These are phyloP conservation scores for Acacia melanoxylon DNA, from an alignment of 306 rosid genomes.

Conservation along the genomic window DNA sequence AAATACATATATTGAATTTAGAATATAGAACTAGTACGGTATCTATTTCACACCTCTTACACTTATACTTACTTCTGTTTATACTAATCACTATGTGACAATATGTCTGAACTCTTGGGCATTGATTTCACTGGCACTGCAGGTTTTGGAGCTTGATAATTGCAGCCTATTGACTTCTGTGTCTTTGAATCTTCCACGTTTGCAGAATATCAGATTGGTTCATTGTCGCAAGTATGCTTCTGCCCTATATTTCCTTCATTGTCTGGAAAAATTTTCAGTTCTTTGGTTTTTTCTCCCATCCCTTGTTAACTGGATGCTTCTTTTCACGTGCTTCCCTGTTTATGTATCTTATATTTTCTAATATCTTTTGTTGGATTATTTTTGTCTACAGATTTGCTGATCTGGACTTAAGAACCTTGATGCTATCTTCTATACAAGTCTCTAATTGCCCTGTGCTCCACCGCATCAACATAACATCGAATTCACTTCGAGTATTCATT, in stretches of 20 bases:
- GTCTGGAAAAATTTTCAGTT: neutral
- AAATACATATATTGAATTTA: neutral
- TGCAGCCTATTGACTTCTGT: slow-evolving; percentile 89
- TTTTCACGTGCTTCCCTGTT: neutral
- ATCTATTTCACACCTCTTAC: neutral
- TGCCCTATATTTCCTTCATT: slow-evolving; percentile 11
- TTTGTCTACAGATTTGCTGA: slow-evolving; percentile 68
- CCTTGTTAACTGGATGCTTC: neutral
- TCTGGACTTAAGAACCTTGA: slow-evolving; percentile 66
- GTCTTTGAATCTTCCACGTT: slow-evolving; percentile 76
- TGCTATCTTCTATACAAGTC: slow-evolving; percentile 76
- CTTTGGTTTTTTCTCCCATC: neutral
- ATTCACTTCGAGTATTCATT: slow-evolving; percentile 70
- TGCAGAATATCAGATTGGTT: slow-evolving; percentile 84
- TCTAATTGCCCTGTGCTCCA: slow-evolving; percentile 90
- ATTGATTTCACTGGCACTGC: slow-evolving; percentile 31
- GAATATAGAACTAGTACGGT: neutral
- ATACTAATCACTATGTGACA: neutral
- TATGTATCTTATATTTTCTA: neutral
- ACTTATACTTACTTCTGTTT: neutral
- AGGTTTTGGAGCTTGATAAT: slow-evolving; percentile 98
- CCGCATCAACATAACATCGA: slow-evolving; percentile 85
- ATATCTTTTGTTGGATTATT: neutral
- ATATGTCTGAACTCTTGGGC: slow-evolving; percentile 6
- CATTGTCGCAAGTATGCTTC: slow-evolving; percentile 94